Base-by-base conservation (phyloP, 768 basidiomycete genomes). In the Tylopilus subfusipes region DNA sequence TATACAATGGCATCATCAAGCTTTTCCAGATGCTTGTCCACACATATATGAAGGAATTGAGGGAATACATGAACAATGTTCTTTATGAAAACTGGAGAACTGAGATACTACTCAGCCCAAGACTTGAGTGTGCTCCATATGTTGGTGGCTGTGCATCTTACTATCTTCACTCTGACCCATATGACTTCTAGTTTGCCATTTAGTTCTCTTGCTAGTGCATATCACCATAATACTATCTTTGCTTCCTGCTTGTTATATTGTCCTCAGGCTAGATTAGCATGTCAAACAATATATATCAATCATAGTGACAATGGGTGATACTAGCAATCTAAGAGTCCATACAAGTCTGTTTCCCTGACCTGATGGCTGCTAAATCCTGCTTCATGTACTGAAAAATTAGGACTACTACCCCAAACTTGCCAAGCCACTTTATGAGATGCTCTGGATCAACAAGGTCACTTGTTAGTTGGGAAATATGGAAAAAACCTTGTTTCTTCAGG, bases 1-100 rank as follows among this genome's bases (percentile, higher is more conserved):
- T 99, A 24, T 97, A 99, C 78, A 98, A 99, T 63, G 97, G 98
- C 72, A 98, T 99, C 69, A 96, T 98, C 73, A 98, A 98, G 75
- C 88, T 99, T 56, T 88, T 97, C 49, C 97, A 98, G 73, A 98
- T 99, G 97, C 88, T 99, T 34, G 89, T 99, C 62, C 83, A 96
- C 53, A 98, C 96, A 10, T 97, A 98, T 72, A 99, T 99, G 97
- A 97, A 99, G 72, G 97, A 99, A 72, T 79, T 99, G 61, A 80
- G 96, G 67, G 97, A 98, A 75, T 91, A 95, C 72, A 98, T 97
- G 63, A 95, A 96, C 68, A 87, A 92, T 64, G 84, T 89, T 34
- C 81, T 99, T 53, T 99, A 99, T 71, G 97, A 99, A 81, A 92
- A 98, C 72, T 99, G 97, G 86, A 82, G 97, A 76, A 92, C 88